Percentiles rank a stretch among this genome's conserved stretches.
These are phyloP conservation scores for Macadamia integrifolia DNA, from an alignment of 164 flowering plant genomes.

Conservation along the genomic window DNA sequence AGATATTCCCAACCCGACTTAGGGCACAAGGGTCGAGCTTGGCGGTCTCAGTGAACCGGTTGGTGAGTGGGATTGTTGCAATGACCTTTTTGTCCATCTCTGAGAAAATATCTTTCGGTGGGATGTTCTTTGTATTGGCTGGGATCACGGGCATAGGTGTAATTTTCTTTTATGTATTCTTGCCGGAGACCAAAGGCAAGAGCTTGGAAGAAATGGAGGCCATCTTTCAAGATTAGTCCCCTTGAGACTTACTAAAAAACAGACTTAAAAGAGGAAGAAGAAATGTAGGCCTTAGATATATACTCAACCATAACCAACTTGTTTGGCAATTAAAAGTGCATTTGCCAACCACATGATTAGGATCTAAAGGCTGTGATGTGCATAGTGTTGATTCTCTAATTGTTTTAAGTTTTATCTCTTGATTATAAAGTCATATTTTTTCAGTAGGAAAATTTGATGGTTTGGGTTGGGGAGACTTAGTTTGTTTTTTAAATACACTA, in stretches of 20 bases:
- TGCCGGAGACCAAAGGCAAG: slow-evolving; percentile 74
- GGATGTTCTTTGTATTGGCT: slow-evolving; percentile 46
- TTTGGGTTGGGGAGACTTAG: no score
- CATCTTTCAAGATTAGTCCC: slow-evolving; percentile 37
- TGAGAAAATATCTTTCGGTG: slow-evolving; percentile 39
- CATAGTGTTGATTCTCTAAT: no score
- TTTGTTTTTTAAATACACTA: no score
- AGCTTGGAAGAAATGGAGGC: slow-evolving; percentile 58
- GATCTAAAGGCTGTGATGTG: no score
- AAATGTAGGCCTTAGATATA: no score
- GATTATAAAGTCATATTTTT: no score
- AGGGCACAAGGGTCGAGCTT: slow-evolving; percentile 64
- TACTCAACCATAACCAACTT: no score
- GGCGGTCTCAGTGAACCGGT: slow-evolving; percentile 62
- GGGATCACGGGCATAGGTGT: slow-evolving; percentile 40
- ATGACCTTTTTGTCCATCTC: slow-evolving; percentile 57
- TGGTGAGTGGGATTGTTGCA: slow-evolving; percentile 63
- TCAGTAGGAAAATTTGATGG: no score
- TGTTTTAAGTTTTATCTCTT: no score
- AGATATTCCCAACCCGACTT: slow-evolving; percentile 58
- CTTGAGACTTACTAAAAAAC: no score
- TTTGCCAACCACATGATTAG: no score
- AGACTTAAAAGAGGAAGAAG: background rate
- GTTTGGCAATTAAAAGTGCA: no score
- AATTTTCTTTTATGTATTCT: slow-evolving; percentile 38